Evolutionary conservation across 805 yeast species (phyloP).

Genomic region (Ogataea naganishii): DNA sequence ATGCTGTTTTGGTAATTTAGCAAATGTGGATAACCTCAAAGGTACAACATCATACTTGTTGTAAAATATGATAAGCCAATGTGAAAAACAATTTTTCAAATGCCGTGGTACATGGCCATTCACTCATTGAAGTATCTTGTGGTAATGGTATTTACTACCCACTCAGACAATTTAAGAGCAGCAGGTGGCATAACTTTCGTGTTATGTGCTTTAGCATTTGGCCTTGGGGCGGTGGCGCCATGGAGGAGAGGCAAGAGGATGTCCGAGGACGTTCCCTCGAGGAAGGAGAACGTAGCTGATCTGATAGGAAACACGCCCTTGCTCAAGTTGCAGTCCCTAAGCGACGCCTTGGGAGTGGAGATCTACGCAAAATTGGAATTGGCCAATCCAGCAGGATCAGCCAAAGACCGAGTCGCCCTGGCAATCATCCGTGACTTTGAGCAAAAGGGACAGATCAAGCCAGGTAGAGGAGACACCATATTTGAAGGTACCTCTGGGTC

Average conservation of each 20-base stretch:
- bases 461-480: constrained; percentile 60
- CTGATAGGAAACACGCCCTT: constrained; percentile 89
- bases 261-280: constrained; percentile 5
- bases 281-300: constrained; percentile 27
- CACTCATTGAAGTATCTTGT: too few species aligned
- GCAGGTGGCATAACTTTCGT: not conserved
- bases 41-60: too few species aligned
- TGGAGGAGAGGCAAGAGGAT: not conserved
- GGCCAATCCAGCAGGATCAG: constrained; percentile 89
- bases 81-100: not conserved
- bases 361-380: constrained; percentile 83
- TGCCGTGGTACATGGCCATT: not conserved
- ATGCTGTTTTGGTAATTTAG: too few species aligned
- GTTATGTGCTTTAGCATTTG: not conserved
- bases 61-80: too few species aligned
- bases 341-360: constrained; percentile 67
- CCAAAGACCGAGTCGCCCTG: constrained; percentile 89
- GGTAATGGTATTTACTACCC: not conserved
- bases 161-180: not conserved
- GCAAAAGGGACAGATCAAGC: constrained; percentile 42
- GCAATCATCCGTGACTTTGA: constrained; percentile 74
- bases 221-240: not conserved
- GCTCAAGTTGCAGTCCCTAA: constrained; percentile 62
- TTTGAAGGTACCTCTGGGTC: constrained; percentile 97
- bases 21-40: too few species aligned